Base-by-base conservation (phyloP, 495 filamentous ascomycete species). In the Podospora didyma region DNA sequence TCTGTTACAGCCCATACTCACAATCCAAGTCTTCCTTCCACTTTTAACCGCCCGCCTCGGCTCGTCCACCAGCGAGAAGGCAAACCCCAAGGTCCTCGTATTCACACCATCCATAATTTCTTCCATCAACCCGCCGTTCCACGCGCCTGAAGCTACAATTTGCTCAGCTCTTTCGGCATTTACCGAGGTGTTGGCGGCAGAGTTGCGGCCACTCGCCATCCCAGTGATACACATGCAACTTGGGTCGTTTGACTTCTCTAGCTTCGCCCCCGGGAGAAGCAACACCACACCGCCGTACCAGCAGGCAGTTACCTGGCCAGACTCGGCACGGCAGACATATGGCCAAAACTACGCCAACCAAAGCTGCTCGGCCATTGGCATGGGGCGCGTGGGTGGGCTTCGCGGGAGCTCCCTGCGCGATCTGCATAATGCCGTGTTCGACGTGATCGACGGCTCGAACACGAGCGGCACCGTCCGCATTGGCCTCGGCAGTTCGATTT, bases 1-100 rank as follows among this genome's bases (percentile, higher is more conserved):
- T 52, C 79, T 97, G n/a, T 81, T 97, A 26, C 86, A 89, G n/a
- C 92, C 95, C 4, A 88, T 97, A 58, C 79, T 96, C 54, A 90
- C 87, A 0, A 79, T 89, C 11, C 91, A 96, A 67, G 80, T 87
- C 22, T 96, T 97, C 75, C 77, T 97, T 1, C 92, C 90, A 0
- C 83, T 89, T 23, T 78, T 97, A 45, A 86, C 83, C 12, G 75
- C 80, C 5, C 75, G 73, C 37, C 69, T 77, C 19, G 45, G 47
- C 57, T 72, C 74, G 46, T 70, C 75, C n/a, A 58, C 23, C 20
- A 26, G 9, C 23, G 19, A 54, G 19, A 61, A 26, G 24, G 44
- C 9, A 35, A 48, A 0, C 47, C 79, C 84, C 54, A 83, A 83
- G 45, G 80, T 98, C 44, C 73, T 97, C 41, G 73, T 97, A 62